Conservation (phyloP, 305 asterid genomes). For the Rubia occidens region DNA sequence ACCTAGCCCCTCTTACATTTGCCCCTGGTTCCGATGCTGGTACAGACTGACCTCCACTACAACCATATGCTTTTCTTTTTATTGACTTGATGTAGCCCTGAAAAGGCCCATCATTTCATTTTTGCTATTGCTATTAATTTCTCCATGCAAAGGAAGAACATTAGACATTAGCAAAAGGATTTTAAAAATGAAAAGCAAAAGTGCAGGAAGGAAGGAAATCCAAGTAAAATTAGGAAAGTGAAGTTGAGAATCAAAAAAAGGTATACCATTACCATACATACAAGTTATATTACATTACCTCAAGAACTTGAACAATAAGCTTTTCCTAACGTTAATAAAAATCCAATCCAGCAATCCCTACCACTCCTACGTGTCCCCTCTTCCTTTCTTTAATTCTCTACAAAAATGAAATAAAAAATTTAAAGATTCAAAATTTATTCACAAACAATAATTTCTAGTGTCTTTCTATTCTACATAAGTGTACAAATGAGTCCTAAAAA, state of each 20-base stretch:
- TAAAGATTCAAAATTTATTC: too few species aligned
- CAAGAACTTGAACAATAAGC: slow-evolving; percentile 39
- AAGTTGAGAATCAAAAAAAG: slow-evolving; percentile 35
- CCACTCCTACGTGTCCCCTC: slow-evolving; percentile 18
- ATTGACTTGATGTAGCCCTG: slow-evolving; percentile 8
- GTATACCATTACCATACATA: not conserved
- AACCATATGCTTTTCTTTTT: not conserved
- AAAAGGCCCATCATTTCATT: slow-evolving; percentile 11
- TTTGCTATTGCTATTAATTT: slow-evolving; percentile 1
- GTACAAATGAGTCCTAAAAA: too few species aligned
- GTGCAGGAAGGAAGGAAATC: not conserved
- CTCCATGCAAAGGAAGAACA: not conserved
- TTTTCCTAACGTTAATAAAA: slow-evolving; percentile 22
- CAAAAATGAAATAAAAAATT: too few species aligned
- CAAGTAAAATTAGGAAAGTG: slow-evolving; percentile 7
- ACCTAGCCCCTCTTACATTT: too few species aligned
- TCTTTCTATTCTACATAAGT: too few species aligned
- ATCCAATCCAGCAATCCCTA: slow-evolving; percentile 24
- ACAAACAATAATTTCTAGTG: too few species aligned
- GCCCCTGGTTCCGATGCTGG: not conserved
- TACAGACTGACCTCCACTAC: slow-evolving; percentile 6
- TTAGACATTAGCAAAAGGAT: slow-evolving; percentile 2
- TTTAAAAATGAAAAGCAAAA: not conserved
- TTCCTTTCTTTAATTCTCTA: slow-evolving; percentile 1
- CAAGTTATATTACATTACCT: slow-evolving; percentile 2